These are phyloP conservation scores for Fusarium mexicanum DNA, from an alignment of 2,329 filamentous ascomycete species.

Conservation along the genomic window DNA sequence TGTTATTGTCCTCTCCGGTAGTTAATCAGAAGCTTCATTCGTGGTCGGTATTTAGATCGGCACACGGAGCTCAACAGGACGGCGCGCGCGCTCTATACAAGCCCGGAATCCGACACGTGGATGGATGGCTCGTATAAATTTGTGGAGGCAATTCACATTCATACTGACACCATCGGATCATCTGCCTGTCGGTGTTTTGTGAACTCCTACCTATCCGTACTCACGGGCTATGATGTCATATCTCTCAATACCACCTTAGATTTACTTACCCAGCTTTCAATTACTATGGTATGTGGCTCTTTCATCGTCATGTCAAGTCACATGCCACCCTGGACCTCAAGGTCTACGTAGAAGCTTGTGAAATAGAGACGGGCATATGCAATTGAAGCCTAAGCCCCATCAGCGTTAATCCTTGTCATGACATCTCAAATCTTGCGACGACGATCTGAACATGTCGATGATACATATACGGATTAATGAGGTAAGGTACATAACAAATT, in stretches of 20 bases:
- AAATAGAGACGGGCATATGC: background rate
- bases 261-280: background rate
- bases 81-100: background rate
- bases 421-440: background rate
- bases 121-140: background rate
- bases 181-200: background rate
- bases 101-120: constrained; percentile 8
- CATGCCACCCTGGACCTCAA: background rate
- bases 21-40: background rate
- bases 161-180: background rate
- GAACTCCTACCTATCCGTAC: background rate
- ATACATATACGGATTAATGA: background rate
- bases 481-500: background rate
- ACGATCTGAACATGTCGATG: background rate
- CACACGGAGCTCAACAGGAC: background rate
- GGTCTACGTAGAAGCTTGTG: background rate
- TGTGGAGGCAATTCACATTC: background rate
- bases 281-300: background rate
- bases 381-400: background rate
- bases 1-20: background rate
- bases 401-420: background rate
- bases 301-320: constrained; percentile 1
- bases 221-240: constrained; percentile 23
- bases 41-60: background rate
- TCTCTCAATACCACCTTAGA: background rate